These are phyloP conservation scores for Clarireedia homoeocarpa DNA, from an alignment of 2,329 filamentous ascomycete genomes.

Conservation along the genomic window DNA sequence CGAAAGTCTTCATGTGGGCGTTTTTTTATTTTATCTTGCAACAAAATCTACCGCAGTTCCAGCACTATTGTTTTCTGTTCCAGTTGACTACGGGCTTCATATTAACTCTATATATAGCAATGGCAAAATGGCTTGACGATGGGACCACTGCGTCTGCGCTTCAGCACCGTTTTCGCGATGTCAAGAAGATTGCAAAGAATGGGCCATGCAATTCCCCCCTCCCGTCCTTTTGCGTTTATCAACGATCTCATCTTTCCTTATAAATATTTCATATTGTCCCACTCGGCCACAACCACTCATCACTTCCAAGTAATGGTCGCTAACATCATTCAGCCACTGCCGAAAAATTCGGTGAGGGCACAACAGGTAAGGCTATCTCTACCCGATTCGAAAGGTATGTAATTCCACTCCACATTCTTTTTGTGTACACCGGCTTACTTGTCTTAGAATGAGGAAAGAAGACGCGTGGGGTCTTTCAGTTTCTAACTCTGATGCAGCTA, in stretches of 20 bases:
- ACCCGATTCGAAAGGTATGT: constrained; percentile 22
- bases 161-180: constrained; percentile 24
- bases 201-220: neutral
- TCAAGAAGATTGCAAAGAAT: constrained; percentile 22
- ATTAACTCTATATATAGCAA: constrained; percentile 19
- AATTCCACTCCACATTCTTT: neutral
- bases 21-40: constrained; percentile 5
- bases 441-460: constrained; percentile 16
- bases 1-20: constrained; percentile 6
- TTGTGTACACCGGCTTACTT: neutral
- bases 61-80: constrained; percentile 1
- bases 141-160: constrained; percentile 20
- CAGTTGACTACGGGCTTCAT: neutral
- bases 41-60: neutral
- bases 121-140: constrained; percentile 20
- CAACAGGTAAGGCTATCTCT: constrained; percentile 25
- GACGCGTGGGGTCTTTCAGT: constrained; percentile 14
- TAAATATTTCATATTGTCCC: constrained; percentile 11
- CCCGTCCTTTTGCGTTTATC: neutral
- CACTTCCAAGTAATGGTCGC: constrained; percentile 11
- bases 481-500: constrained; percentile 7
- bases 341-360: constrained; percentile 20
- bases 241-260: neutral
- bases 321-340: constrained; percentile 26
- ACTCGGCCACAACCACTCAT: constrained; percentile 7